These are phyloP conservation scores for Aspergillus terreus DNA, from an alignment of 2,329 filamentous ascomycete genomes.

Conservation along the genomic window DNA sequence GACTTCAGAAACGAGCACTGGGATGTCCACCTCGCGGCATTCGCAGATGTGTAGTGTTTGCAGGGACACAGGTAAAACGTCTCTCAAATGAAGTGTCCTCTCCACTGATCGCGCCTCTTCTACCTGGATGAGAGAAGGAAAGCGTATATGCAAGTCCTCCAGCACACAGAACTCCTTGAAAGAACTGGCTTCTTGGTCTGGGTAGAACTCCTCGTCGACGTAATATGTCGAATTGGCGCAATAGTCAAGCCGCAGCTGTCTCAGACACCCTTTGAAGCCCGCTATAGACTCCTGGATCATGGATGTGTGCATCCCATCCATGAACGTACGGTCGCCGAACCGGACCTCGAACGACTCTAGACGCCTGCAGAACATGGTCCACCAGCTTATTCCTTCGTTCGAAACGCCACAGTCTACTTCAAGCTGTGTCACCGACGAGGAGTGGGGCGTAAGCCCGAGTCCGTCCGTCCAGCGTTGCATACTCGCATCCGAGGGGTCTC, in stretches of 20 bases:
- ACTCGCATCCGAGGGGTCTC: neutral
- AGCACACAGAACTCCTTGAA: neutral
- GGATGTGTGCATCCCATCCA: neutral
- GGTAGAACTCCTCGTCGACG: neutral
- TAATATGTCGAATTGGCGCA: neutral
- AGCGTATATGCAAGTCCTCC: neutral
- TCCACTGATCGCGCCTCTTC: neutral
- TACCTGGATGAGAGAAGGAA: neutral
- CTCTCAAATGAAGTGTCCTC: neutral
- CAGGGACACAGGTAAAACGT: neutral
- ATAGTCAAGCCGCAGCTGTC: neutral
- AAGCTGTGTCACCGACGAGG: neutral
- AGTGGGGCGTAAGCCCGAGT: neutral
- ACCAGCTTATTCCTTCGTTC: neutral
- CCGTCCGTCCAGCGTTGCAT: neutral
- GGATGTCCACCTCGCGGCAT: neutral
- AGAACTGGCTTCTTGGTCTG: neutral
- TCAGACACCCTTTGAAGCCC: neutral
- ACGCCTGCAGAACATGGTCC: neutral
- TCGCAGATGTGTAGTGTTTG: neutral
- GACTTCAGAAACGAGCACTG: neutral
- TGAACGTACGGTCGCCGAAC: neutral
- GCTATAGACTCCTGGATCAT: neutral
- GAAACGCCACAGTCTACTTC: neutral
- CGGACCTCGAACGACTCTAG: neutral